These are phyloP conservation scores for Ilex aquifolium DNA, from an alignment of 257 asterid species.

Conservation along the genomic window DNA sequence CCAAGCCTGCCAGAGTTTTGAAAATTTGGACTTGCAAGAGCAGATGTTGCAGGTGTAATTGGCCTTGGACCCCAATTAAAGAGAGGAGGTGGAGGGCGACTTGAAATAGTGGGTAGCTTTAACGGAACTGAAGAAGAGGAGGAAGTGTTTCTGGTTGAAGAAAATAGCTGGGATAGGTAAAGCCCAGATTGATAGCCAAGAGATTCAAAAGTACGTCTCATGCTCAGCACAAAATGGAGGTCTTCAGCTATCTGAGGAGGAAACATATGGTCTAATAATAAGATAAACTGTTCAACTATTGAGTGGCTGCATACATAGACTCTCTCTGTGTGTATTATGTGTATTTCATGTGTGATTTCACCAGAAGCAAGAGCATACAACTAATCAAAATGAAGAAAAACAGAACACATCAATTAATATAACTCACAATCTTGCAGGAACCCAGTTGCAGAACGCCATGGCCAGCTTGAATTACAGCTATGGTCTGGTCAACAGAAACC, in stretches of 20 bases:
- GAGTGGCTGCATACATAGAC: too few relatives aligned
- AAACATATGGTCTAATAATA: constrained; percentile 8
- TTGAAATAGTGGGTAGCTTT: constrained; percentile 51
- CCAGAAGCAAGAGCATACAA: neutral
- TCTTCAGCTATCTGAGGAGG: constrained; percentile 81
- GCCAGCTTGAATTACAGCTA: constrained; percentile 99
- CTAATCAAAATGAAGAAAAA: neutral
- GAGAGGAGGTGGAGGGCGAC: constrained; percentile 58
- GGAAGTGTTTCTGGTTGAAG: constrained; percentile 59
- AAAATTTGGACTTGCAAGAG: constrained; percentile 48
- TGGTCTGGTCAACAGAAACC: constrained; percentile 53
- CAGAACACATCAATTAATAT: constrained; percentile 1
- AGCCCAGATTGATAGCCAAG: constrained; percentile 91
- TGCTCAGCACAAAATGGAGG: constrained; percentile 90
- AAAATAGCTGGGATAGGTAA: constrained; percentile 85
- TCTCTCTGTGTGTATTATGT: too few relatives aligned
- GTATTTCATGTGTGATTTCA: too few relatives aligned
- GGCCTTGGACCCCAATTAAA: constrained; percentile 87
- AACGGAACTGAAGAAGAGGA: constrained; percentile 49
- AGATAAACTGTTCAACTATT: neutral
- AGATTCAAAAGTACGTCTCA: constrained; percentile 95
- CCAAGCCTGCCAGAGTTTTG: constrained; percentile 50
- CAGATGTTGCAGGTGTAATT: constrained; percentile 34
- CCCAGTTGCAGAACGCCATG: constrained; percentile 96
- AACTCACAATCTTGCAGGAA: constrained; percentile 95